Base-by-base conservation (phyloP, 441 rosid species). In the Eugenia klotzschiana region DNA sequence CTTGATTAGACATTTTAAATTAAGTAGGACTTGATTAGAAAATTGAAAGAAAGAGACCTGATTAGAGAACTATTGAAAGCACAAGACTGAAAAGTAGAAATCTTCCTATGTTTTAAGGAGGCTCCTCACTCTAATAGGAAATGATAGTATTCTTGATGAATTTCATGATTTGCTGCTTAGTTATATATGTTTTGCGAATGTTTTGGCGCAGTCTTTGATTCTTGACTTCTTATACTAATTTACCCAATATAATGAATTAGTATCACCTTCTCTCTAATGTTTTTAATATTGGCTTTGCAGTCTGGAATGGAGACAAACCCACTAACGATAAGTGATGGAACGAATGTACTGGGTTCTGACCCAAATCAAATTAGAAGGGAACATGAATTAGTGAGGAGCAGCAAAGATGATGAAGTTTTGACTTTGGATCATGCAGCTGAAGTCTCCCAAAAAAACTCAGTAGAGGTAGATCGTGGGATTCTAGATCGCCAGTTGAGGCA, bases 391-490 rank as follows among this genome's bases (percentile, higher is more conserved):
- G 33, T 83, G 57, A 88, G 87, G 79, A 87, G 69, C 83, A 84
- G 82, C 50, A 89, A 83, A 73, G 52, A 79, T 81, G 52, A 79
- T 81, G 88, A 87, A 84, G 84, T 89, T 72, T 84, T 82, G 83
- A 83, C 86, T 80, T 89, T 87, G 83, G 89, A 89, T 74, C 90
- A 87, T 86, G 82, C 83, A 40, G 86, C 80, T 84, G 86, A 85
- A 55, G 86, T 89, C 51, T 85, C 86, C 25, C 79, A 86, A 64
- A 86, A 83, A 57, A 86, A 89, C 81, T 83, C 83, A 56, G 79
- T 57, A 82, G 94, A 90, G 94, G 98, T 94, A 50, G 84, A 57
- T 87, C 87, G 83, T 57, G 72, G 53, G 54, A 83, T 81, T 82
- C 84, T 77, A 16, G 53, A 85, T 83, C n/a, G 57, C 51, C 51